A percentile compares a stretch with the other conserved stretches of the same genome.
phyloP scores from a whole-genome alignment of 768 basidiomycete genomes.

The Suillus discolor region DNA sequence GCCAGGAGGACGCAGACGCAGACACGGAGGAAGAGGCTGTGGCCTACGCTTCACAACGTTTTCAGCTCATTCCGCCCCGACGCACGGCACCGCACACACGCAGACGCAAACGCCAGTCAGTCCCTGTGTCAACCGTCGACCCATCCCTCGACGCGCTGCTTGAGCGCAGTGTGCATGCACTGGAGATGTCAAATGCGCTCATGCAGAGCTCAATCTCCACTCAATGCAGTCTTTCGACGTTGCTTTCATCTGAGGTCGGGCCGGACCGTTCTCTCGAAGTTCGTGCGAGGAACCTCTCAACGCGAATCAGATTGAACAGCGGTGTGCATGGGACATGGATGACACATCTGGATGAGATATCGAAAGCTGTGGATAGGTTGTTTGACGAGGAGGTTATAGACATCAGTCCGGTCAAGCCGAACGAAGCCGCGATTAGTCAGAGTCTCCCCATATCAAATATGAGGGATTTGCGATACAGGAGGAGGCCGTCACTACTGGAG shows the following conservation, averaged over 20 bases:
- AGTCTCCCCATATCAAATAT: constrained; percentile 46
- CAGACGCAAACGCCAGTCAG: constrained; percentile 31
- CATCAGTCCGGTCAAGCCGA: constrained; percentile 9
- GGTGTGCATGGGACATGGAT: constrained; percentile 60
- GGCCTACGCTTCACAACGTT: constrained; percentile 28
- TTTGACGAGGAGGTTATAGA: constrained; percentile 37
- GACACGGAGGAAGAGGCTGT: constrained; percentile 52
- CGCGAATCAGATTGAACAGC: constrained; percentile 48
- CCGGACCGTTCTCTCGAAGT: constrained; percentile 49
- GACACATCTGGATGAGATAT: constrained; percentile 68
- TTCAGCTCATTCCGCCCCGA: constrained; percentile 36
- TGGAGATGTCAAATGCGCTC: constrained; percentile 83
- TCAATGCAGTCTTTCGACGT: constrained; percentile 53
- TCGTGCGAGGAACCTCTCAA: constrained; percentile 54
- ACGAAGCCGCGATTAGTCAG: constrained; percentile 38
- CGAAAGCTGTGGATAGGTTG: constrained; percentile 60
- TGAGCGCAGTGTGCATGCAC: constrained; percentile 79
- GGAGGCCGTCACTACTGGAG: constrained; percentile 51
- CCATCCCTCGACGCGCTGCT: constrained; percentile 76
- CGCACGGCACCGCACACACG: constrained; percentile 25
- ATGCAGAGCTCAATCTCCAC: constrained; percentile 77
- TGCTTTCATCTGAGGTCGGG: constrained; percentile 49
- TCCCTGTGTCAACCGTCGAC: constrained; percentile 37
- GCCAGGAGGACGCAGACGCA: constrained; percentile 78
- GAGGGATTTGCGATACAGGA: constrained; percentile 35